Conservation (phyloP, 31 red algal species). For the Endocladia muricata region DNA sequence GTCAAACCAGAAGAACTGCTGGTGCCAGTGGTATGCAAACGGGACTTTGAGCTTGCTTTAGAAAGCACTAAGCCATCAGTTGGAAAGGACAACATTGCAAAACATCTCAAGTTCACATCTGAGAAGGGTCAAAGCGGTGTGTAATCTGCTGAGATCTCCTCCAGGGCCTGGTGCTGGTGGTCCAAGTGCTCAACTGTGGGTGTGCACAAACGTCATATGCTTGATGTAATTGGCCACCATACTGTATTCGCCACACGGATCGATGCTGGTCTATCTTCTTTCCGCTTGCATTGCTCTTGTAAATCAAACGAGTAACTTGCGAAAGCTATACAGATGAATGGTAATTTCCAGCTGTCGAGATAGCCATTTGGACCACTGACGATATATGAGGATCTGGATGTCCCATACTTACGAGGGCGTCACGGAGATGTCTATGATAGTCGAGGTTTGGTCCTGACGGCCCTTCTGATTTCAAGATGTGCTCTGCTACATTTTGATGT, state of each 20-base stretch:
- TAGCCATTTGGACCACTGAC: not conserved
- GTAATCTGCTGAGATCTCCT: too few relatives aligned
- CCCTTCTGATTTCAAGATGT: conserved; percentile 8
- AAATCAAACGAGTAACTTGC: too few relatives aligned
- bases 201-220: too few relatives aligned
- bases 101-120: conserved; percentile 82
- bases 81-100: conserved; percentile 72
- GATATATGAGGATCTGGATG: conserved; percentile 33
- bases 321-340: too few relatives aligned
- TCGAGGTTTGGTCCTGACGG: conserved; percentile 36
- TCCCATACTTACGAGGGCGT: conserved; percentile 19
- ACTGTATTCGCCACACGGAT: too few relatives aligned
- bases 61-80: conserved; percentile 86
- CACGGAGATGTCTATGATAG: conserved; percentile 26
- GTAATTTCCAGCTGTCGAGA: too few relatives aligned
- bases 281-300: too few relatives aligned
- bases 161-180: too few relatives aligned
- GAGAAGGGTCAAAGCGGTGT: conserved; percentile 98
- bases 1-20: conserved; percentile 74
- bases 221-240: too few relatives aligned
- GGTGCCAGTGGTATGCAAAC: conserved; percentile 71
- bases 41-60: conserved; percentile 95
- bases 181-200: too few relatives aligned
- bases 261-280: too few relatives aligned
- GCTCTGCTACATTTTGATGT: conserved; percentile 18